Evolutionary conservation across 1,284 basidiomycete genomes (phyloP), one percentile per base, ranked within the genome.

Genomic region (Cutaneotrichosporon cutaneum): DNA sequence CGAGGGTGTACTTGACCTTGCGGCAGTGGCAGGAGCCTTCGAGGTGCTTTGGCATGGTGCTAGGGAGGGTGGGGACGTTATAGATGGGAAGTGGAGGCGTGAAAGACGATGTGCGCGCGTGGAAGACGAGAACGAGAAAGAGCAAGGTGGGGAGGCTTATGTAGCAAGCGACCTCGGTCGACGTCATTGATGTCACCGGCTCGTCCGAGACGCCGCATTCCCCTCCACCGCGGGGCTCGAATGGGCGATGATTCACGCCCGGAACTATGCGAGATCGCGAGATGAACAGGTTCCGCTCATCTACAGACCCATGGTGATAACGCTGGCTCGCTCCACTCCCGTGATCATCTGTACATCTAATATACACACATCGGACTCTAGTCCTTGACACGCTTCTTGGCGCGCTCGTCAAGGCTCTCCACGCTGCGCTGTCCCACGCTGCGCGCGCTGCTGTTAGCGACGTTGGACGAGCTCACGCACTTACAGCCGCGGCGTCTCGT

Each of bases 11-110:
- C 59, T 76, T 73, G 63, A 80, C 69, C 30, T 68, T 63, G 47
- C 72, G 71, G 66, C 78, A 80, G 63, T 80, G 78, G 64, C 78
- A 80, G 14, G 77, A 73, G 14, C 75, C 76, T 69, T 73, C 68
- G 44, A 77, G 75, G 2, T 69, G 57, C 32, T 75, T 60, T 27
- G 76, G 76, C 76, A 77, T 75, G 53, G 16, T 68, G 56, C 7
- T 50, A 32, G 22, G 24, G 1, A 2, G 35, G 21, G 24, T 51
- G 3, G 6, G 14, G 8, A n/a, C 32, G 9, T 44, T 5, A 44
- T 5, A 18, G 42, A n/a, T 16, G 42, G 9, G 18, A 48, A n/a
- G 47, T 51, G 48, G 26, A 51, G 26, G 27, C 26, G 18, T 2
- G 4, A 47, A 6, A n/a, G 48, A 24, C 26, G 27, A 30, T 33